These are phyloP conservation scores for Aspergillus floridensis DNA, from an alignment of 2,329 filamentous ascomycete species.

Conservation along the genomic window DNA sequence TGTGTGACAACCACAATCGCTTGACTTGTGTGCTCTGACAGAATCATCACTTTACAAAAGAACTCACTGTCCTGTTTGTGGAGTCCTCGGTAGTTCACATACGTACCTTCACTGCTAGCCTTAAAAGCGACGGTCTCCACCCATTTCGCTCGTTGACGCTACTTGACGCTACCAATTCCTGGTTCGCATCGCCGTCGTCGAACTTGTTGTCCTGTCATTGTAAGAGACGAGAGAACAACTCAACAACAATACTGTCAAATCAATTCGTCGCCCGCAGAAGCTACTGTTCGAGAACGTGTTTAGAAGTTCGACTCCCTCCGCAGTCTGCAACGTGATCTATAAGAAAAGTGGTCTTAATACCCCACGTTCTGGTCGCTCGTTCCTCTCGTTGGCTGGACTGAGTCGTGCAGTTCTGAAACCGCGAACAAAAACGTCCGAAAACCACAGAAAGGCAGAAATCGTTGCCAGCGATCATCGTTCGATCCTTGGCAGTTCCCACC, in stretches of 20 bases:
- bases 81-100: not conserved
- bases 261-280: too few relatives aligned
- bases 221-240: too few relatives aligned
- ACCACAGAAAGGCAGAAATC: constrained; percentile 14
- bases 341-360: not conserved
- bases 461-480: constrained; percentile 13
- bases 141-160: not conserved
- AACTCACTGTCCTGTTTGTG: not conserved
- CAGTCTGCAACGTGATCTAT: not conserved
- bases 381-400: constrained; percentile 7
- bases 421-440: constrained; percentile 9
- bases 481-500: constrained; percentile 33
- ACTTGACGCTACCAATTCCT: too few relatives aligned
- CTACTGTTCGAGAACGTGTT: not conserved
- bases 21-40: not conserved
- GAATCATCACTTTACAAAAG: not conserved
- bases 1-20: not conserved
- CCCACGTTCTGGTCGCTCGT: constrained; percentile 7
- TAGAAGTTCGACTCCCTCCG: not conserved
- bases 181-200: too few relatives aligned
- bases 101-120: not conserved
- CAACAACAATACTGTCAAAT: too few relatives aligned
- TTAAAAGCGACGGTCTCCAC: not conserved
- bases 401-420: constrained; percentile 14
- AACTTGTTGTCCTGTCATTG: too few relatives aligned